Evolutionary conservation across 305 asterid genomes (phyloP).

Genomic region (Andrographis paniculata): DNA sequence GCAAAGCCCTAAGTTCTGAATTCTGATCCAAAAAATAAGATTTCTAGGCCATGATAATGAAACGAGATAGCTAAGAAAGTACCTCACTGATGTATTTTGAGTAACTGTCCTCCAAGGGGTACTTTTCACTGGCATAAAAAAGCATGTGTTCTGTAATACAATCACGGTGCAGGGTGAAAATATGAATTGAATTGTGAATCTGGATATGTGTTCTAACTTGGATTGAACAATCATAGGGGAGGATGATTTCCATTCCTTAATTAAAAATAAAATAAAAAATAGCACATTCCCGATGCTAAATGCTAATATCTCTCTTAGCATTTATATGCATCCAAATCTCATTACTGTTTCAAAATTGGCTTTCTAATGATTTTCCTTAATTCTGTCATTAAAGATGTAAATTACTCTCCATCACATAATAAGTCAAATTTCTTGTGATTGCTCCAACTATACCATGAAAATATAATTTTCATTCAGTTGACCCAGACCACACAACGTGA

Average conservation of each 20-base stretch:
- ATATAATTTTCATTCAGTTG: not conserved
- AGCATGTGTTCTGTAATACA: conserved; percentile 81
- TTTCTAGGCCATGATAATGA: conserved; percentile 5
- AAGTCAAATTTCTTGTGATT: not conserved
- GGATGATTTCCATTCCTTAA: too few relatives aligned
- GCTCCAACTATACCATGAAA: not conserved
- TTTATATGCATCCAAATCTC: conserved; percentile 1
- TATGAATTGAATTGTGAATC: too few relatives aligned
- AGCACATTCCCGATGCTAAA: too few relatives aligned
- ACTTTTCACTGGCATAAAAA: conserved; percentile 94
- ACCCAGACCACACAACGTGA: not conserved
- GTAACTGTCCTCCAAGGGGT: conserved; percentile 90
- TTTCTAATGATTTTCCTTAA: not conserved
- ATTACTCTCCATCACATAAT: not conserved
- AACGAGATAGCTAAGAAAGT: conserved; percentile 15
- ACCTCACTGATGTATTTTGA: conserved; percentile 83
- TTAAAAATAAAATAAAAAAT: too few relatives aligned
- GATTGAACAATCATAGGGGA: too few relatives aligned
- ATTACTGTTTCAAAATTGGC: conserved; percentile 1
- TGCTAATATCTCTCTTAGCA: too few relatives aligned
- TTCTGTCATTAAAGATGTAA: not conserved
- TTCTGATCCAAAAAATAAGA: conserved; percentile 7
- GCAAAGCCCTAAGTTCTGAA: too few relatives aligned
- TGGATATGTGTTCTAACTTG: too few relatives aligned
- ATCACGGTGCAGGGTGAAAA: not conserved